Base-by-base conservation (phyloP, 176 grass and related monocot genomes). In the Oryza longistaminata region DNA sequence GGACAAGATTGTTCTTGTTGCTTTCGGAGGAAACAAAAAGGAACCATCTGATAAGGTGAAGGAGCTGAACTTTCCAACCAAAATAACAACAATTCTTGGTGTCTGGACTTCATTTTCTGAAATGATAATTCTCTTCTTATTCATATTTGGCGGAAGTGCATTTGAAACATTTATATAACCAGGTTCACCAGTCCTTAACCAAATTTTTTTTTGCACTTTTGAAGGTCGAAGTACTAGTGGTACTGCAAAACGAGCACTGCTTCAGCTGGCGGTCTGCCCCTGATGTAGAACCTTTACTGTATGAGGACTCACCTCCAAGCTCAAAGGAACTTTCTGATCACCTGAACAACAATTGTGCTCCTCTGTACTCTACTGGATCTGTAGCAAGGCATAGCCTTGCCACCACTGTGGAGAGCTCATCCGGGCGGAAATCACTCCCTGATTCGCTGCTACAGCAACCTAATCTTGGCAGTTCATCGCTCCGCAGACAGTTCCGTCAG, bases 1-100 rank as follows among this genome's bases (percentile, higher is more conserved):
- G 81, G 93, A 96, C 69, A 95, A 89, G 88, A 75, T 87, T 83
- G 89, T 95, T 80, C 96, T 99, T 80, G 83, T 99, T 75, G 90
- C 96, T 83, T 99, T 99, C 89, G 96, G 96, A 79, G 96, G 96
- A 82, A 87, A 95, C 66, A 95, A 87, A 75, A 98, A 98, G 86
- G 96, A 99, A n/a, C 86, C 96, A 86, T 99, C 96, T 79, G 89
- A 94, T 72, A 95, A 96, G 93, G 96, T 96, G 26, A 81, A 82
- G 79, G 64, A 83, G 24, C 40, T 3, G 10, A 85, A 73, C 35
- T 69, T 90, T 43, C 34, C 64, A 73, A 40, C 22, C 62, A 55
- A 70, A 34, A 19, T 4, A 68, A 62, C 15, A 43, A 11, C 73
- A 16, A 27, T 50, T 76, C 39, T 58, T 43, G 11, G 60, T 6